Evolutionary conservation across 2,329 filamentous ascomycete genomes (phyloP).

Genomic region (Fusarium penzigii): DNA sequence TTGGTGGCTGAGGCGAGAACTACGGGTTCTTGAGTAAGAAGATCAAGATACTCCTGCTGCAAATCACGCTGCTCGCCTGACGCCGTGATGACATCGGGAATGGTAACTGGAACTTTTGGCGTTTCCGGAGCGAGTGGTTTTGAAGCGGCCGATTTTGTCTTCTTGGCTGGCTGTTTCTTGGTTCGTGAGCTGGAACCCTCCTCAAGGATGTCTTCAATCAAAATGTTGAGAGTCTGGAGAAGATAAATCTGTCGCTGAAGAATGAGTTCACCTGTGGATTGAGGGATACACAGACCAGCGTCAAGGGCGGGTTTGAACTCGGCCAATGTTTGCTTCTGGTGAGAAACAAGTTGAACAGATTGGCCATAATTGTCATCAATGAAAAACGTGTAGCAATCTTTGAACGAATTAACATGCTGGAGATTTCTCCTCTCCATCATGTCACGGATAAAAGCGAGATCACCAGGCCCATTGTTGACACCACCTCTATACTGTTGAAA

Average conservation of each 20-base stretch:
- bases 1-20: constrained; percentile 38
- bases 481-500: constrained; percentile 37
- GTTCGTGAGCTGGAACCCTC: constrained; percentile 34
- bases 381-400: constrained; percentile 41
- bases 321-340: not conserved
- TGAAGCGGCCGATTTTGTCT: constrained; percentile 28
- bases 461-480: constrained; percentile 34
- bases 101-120: constrained; percentile 26
- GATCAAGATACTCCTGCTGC: constrained; percentile 35
- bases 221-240: constrained; percentile 41
- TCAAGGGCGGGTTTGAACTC: constrained; percentile 23
- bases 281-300: constrained; percentile 29
- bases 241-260: constrained; percentile 40
- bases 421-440: constrained; percentile 38
- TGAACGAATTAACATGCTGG: constrained; percentile 26
- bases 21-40: constrained; percentile 36
- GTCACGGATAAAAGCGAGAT: constrained; percentile 35
- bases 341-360: constrained; percentile 28
- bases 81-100: constrained; percentile 32
- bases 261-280: constrained; percentile 37
- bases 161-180: constrained; percentile 27
- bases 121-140: not conserved
- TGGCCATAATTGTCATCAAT: constrained; percentile 37
- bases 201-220: constrained; percentile 45
- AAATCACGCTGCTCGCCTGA: constrained; percentile 36